These are phyloP conservation scores for Effrenium voratum DNA, from an alignment of 73 alveolate species.

Conservation along the genomic window DNA sequence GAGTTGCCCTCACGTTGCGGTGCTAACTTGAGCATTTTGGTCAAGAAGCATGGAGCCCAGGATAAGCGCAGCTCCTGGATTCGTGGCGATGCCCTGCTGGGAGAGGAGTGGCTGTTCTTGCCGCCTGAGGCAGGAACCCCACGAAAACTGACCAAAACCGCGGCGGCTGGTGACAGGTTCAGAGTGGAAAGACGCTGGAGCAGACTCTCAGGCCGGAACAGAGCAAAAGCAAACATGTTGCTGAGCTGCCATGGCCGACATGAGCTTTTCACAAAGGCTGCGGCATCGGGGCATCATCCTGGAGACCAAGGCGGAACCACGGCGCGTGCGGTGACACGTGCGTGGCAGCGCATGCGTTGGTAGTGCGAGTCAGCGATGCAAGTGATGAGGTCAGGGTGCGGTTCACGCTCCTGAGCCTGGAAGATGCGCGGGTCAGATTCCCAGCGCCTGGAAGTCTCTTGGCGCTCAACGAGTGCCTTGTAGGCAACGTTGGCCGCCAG, in stretches of 20 bases:
- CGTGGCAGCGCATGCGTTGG: too few relatives aligned
- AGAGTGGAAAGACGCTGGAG: not conserved
- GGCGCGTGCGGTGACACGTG: too few relatives aligned
- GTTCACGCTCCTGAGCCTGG: conserved; percentile 60
- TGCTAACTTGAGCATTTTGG: too few relatives aligned
- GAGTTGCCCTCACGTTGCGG: too few relatives aligned
- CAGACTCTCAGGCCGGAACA: not conserved
- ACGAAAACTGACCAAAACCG: not conserved
- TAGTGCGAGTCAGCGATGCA: too few relatives aligned
- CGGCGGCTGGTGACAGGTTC: not conserved
- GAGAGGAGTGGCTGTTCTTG: conserved; percentile 55
- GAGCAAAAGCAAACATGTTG: too few relatives aligned
- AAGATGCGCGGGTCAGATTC: conserved; percentile 8
- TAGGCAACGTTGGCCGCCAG: conserved; percentile 68
- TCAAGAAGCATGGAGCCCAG: too few relatives aligned
- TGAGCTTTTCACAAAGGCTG: too few relatives aligned
- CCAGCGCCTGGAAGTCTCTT: too few relatives aligned
- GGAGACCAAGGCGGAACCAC: too few relatives aligned
- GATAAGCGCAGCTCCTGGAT: conserved; percentile 83
- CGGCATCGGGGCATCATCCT: too few relatives aligned
- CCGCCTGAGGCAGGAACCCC: conserved; percentile 31
- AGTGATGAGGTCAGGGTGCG: conserved; percentile 66
- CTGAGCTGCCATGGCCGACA: too few relatives aligned
- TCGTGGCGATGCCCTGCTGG: conserved; percentile 84
- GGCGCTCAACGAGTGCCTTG: not conserved